Evolutionary conservation across 2,329 filamentous ascomycete genomes (phyloP).

Genomic region (Fusarium drepaniforme): DNA sequence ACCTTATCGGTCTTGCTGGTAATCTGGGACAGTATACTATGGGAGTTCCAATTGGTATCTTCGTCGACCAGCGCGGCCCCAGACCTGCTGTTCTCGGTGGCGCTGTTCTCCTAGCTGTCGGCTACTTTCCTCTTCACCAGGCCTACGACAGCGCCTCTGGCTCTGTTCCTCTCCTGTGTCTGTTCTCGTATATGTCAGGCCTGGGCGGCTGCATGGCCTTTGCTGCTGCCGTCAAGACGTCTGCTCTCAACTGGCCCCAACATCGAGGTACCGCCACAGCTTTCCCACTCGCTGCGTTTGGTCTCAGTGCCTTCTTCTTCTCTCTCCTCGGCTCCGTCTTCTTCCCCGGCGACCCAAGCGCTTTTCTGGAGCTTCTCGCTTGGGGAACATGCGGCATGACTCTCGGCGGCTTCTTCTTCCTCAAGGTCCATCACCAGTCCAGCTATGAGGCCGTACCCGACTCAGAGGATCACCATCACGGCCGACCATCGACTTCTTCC

Average conservation of each 20-base stretch:
- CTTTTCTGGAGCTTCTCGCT: conserved; percentile 84
- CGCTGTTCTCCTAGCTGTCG: conserved; percentile 76
- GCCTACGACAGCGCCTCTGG: conserved; percentile 79
- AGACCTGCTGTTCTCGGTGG: conserved; percentile 83
- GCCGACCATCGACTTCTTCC: conserved; percentile 36
- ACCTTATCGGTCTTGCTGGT: conserved; percentile 87
- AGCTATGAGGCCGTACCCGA: conserved; percentile 69
- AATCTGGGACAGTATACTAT: conserved; percentile 94
- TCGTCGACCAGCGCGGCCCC: conserved; percentile 87
- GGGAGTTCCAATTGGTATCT: conserved; percentile 88
- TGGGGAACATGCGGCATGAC: conserved; percentile 83
- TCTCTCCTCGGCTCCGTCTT: conserved; percentile 81
- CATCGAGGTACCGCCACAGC: conserved; percentile 94
- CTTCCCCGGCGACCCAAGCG: conserved; percentile 86
- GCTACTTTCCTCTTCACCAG: conserved; percentile 87
- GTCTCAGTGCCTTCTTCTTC: conserved; percentile 96
- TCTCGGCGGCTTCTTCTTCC: conserved; percentile 84
- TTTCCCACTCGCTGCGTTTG: conserved; percentile 92
- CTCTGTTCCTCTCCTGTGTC: conserved; percentile 74
- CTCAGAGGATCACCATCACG: conserved; percentile 32
- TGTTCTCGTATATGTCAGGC: conserved; percentile 89
- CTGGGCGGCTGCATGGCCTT: conserved; percentile 94
- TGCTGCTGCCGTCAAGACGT: conserved; percentile 85
- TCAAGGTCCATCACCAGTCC: conserved; percentile 76
- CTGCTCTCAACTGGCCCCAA: conserved; percentile 90